Evolutionary conservation across 805 yeast genomes (phyloP), one percentile per base, ranked within the genome.

Genomic region (Tetrapisispora namnaoensis): DNA sequence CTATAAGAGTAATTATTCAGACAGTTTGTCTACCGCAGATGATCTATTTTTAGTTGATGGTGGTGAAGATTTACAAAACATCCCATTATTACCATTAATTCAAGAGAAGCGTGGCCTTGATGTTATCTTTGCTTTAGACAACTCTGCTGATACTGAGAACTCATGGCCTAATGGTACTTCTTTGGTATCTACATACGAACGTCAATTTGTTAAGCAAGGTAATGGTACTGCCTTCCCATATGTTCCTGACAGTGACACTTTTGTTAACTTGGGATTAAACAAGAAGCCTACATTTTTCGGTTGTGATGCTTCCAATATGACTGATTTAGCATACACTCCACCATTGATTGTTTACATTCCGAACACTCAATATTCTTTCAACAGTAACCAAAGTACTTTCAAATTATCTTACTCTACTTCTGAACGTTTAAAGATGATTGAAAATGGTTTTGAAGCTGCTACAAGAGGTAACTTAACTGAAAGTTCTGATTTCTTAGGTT

Each of bases 291-390:
- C 82, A 0, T 88, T 87, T 69, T 88, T 88, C 61, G 96, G 96
- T 32, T 87, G 96, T 65, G 76, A 84, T 58, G 74, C 86, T 5
- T 56, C 68, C 1, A 84, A 85, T 60, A 68, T 82, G 60, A 78
- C 89, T 14, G 69, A 65, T 18, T 68, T 82, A 50, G 59, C 71
- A 39, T 68, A 71, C 35, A 70, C 72, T 39, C 89, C 90, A 24
- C 95, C 95, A 2, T 70, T 87, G 49, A 72, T 88, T 44, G 79
- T 88, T n/a, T 87, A 84, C 63, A 72, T 79, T 51, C 91, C 95
- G 39, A 88, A 88, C 64, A 66, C 80, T 46, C 84, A 86, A 35
- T 82, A 76, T 62, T 70, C 82, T 24, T 82, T 66, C 62, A 70
- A 70, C 61, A 76, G 93, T 27, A 88, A 88, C 65, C 77, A 85